Conservation (phyloP, 1,284 basidiomycete genomes). For the Uromyces viciae-fabae region DNA sequence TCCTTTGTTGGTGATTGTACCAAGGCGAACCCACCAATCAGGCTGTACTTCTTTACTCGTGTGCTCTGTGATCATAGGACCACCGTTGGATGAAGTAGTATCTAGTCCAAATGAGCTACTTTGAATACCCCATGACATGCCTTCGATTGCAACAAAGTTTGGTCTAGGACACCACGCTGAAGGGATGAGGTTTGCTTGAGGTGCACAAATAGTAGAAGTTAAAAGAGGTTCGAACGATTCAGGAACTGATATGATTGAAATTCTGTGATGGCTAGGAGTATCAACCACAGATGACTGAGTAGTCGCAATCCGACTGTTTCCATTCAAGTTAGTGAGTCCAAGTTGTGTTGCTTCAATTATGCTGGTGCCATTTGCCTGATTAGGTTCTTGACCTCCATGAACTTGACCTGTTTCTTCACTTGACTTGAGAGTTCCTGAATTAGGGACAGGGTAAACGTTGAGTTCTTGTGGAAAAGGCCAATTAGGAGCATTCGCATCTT, state of each 20-base stretch:
- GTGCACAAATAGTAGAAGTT: conserved; percentile 9
- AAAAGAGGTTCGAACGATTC: conserved; percentile 38
- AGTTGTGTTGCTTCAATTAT: too few species aligned
- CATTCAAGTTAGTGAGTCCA: too few species aligned
- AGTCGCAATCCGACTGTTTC: background rate
- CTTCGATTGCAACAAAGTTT: conserved; percentile 24
- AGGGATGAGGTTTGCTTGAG: background rate
- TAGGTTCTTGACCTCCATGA: too few species aligned
- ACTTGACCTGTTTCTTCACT: background rate
- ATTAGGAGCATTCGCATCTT: conserved; percentile 32
- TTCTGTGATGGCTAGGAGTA: conserved; percentile 24
- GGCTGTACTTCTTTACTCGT: conserved; percentile 3
- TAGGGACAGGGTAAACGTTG: background rate
- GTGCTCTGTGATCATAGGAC: background rate
- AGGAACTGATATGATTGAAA: conserved; percentile 26
- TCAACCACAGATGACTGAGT: background rate
- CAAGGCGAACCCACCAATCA: conserved; percentile 32
- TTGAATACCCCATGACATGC: conserved; percentile 23
- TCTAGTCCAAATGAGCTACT: conserved; percentile 28
- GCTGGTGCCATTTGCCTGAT: too few species aligned
- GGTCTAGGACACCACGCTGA: conserved; percentile 30
- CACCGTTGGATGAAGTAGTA: background rate
- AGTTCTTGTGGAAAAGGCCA: background rate
- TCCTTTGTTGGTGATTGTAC: conserved; percentile 28
- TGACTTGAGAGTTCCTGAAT: background rate